Evolutionary conservation across 495 filamentous ascomycete species (phyloP).

Genomic region (Diplogelasinospora grovesii): DNA sequence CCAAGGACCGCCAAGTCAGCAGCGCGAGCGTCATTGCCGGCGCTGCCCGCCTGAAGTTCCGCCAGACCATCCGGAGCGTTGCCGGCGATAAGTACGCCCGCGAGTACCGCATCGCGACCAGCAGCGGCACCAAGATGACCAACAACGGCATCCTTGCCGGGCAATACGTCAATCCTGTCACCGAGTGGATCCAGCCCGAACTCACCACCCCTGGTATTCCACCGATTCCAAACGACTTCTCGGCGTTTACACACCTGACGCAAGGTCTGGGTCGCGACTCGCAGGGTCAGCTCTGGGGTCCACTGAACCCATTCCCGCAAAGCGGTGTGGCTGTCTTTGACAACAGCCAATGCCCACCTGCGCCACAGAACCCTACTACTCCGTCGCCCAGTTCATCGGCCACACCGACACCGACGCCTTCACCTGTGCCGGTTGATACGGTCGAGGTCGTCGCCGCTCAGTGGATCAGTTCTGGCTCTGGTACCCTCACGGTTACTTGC

Average conservation of each 20-base stretch:
- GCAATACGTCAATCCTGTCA: conserved; percentile 32
- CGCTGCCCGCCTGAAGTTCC: background rate
- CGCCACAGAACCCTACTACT: no score
- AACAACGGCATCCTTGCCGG: conserved; percentile 33
- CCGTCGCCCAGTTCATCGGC: no score
- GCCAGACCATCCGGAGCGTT: no score
- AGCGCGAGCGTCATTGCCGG: conserved; percentile 2
- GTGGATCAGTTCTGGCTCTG: no score
- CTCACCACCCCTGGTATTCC: conserved; percentile 7
- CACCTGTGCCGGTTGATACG: conserved; percentile 1
- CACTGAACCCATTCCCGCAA: conserved; percentile 18
- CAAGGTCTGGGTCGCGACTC: conserved; percentile 12
- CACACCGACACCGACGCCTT: background rate
- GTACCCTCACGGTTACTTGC: no score
- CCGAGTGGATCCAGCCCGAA: conserved; percentile 31
- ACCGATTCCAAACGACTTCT: conserved; percentile 15
- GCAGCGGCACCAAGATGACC: conserved; percentile 21
- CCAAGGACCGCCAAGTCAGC: conserved; percentile 25
- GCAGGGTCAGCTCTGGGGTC: conserved; percentile 14
- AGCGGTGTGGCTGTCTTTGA: conserved; percentile 11
- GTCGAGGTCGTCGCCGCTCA: background rate
- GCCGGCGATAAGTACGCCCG: no score
- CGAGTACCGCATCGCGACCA: conserved; percentile 27
- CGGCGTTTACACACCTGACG: conserved; percentile 11
- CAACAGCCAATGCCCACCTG: conserved; percentile 8